Percentiles rank a stretch among this genome's conserved stretches.
Evolutionary conservation across 331 rosid genomes (phyloP).

Genomic region (Telfairia occidentalis): DNA sequence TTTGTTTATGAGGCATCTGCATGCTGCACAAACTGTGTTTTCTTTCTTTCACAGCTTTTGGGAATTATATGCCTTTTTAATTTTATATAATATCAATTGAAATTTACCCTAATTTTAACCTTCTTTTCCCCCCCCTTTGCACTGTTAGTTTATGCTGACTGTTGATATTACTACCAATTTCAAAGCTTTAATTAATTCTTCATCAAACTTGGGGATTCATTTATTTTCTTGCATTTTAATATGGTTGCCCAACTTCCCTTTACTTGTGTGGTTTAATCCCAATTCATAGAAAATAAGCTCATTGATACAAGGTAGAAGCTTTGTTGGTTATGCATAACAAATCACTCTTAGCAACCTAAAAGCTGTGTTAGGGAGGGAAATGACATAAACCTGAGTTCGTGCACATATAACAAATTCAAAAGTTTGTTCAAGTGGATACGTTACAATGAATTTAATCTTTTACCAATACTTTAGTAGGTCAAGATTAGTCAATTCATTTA

Average conservation of each 20-base stretch:
- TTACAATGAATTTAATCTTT: no score
- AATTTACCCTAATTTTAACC: neutral
- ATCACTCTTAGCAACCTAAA: neutral
- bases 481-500: neutral
- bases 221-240: neutral
- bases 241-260: neutral
- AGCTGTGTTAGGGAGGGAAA: no score
- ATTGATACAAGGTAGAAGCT: neutral
- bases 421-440: no score
- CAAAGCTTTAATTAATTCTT: neutral
- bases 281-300: neutral
- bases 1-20: neutral
- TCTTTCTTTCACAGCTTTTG: neutral
- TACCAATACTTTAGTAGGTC: no score
- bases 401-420: no score
- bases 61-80: no score
- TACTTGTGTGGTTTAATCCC: neutral
- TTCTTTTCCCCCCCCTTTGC: neutral
- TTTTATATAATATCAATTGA: no score
- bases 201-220: neutral
- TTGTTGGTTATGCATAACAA: neutral
- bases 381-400: no score
- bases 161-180: neutral
- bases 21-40: neutral
- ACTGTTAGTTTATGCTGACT: neutral